Evolutionary conservation across 2,329 filamentous ascomycete genomes (phyloP), one percentile per base, ranked within the genome.

Genomic region (Endothia cerciana): DNA sequence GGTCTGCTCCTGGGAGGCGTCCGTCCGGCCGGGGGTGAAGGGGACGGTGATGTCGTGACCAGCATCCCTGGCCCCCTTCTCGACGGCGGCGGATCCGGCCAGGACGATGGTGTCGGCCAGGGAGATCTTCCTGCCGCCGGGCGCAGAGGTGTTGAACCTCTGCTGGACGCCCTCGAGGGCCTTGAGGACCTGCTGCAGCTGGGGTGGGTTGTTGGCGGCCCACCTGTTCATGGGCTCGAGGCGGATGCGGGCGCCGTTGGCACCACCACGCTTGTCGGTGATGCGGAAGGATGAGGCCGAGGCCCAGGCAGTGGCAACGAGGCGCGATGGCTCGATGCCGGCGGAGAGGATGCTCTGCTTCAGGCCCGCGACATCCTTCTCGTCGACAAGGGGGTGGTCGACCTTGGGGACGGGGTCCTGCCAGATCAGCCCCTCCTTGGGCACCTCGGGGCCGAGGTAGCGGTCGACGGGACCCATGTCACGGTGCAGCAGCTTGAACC

Each of bases 191-290:
- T 87, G 78, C 59, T 79, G 77, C 45, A 92, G 80, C 77, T 89
- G 84, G 2, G 81, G 72, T 25, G 89, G 89, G 81, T 91, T 91
- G 85, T 94, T 94, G 74, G 88, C 84, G 73, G 86, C 78, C 91
- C 91, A 94, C 76, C 86, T 81, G 72, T 87, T 87, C 80, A 91
- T 88, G 30, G 91, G 91, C 68, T 84, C 81, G 13, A 94, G 89
- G 41, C 89, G 88, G 72, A 94, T 91, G 72, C 91, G 91, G 15
- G 87, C 91, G 72, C 91, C 91, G 73, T 94, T 94, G 78, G 91
- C 91, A 74, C 91, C 91, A 71, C 91, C 91, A 70, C 91, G 91
- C 87, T 93, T 93, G 82, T 94, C 91, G 71, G 87, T 85, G 71
- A 87, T 85, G 68, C 90, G 89, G 87, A 89, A 92, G 38, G 88